Evolutionary conservation across 2,329 filamentous ascomycete species (phyloP), one percentile per base, ranked within the genome.

Genomic region (Aspergillus ruber): DNA sequence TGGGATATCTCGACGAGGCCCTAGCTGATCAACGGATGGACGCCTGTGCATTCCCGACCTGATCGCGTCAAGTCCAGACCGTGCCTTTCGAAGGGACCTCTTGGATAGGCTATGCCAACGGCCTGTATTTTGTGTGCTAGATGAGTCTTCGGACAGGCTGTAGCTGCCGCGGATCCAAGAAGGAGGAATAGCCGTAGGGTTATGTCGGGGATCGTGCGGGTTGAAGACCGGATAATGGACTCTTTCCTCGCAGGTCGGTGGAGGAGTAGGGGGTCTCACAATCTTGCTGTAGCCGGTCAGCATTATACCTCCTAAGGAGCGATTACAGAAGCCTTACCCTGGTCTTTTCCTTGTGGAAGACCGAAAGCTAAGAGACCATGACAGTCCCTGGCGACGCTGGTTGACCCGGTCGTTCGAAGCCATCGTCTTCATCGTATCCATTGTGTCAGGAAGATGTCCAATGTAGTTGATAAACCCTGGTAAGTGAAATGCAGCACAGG

Each of bases 151-250:
- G 12, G 57, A 54, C 9, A 45, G 43, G 6, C 44, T 46, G 23
- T 52, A 52, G 2, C 50, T 44, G 12, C 49, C 46, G 17, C 51
- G 46, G 25, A 40, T 41, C 50, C 53, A 56, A 27, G 46, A 27
- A 13, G 44, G 43, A 10, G 43, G 42, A 4, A 44, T 25, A n/a
- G 32, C 40, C 7, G 57, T 40, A 38, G 67, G 60, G 21, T 67
- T 68, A 43, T 69, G 67, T 23, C 61, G 56, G 48, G 66, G 64
- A 43, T 70, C 58, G n/a, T 48, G 51, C 25, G 65, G 63, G 42
- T 68, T 57, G 45, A 62, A 70, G 12, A 69, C 32, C 2, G 67
- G 65, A 49, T 69, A 70, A 49, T 68, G 61, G 7, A 48, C 46
- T 27, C 52, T 61, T 51, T 70, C 66, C 41, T 63, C 52, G 42